Percentiles rank a stretch among this genome's conserved stretches.
Evolutionary conservation across 805 yeast species (phyloP).

Genomic region (Teunomyces gatunensis): DNA sequence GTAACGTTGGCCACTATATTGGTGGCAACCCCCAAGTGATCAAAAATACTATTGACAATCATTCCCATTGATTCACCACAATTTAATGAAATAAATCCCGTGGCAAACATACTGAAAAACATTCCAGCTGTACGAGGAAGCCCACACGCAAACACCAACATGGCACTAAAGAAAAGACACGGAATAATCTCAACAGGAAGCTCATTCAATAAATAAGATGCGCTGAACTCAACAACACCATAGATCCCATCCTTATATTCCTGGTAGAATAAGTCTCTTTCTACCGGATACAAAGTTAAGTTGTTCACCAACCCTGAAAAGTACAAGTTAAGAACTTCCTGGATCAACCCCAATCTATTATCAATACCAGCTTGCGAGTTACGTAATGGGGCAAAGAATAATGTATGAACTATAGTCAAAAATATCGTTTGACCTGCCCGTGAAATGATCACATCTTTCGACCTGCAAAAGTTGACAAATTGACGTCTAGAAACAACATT

Average conservation of each 20-base stretch:
- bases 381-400: conserved; percentile 23
- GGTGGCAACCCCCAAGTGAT: conserved; percentile 23
- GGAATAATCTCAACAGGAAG: conserved; percentile 23
- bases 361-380: conserved; percentile 18
- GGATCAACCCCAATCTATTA: conserved; percentile 24
- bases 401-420: conserved; percentile 19
- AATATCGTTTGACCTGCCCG: conserved; percentile 17
- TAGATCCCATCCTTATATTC: conserved; percentile 24
- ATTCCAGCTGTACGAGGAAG: conserved; percentile 21
- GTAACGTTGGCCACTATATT: conserved; percentile 18
- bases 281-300: conserved; percentile 20
- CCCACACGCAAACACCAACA: conserved; percentile 22
- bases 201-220: conserved; percentile 23
- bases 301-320: conserved; percentile 25
- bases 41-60: conserved; percentile 19
- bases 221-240: conserved; percentile 18
- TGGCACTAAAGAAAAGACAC: conserved; percentile 17
- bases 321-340: conserved; percentile 20
- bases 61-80: conserved; percentile 27
- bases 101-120: conserved; percentile 19
- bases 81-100: conserved; percentile 17
- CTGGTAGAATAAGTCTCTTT: conserved; percentile 24
- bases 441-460: conserved; percentile 18
- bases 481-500: conserved; percentile 16
- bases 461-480: conserved; percentile 18